Base-by-base conservation (phyloP, 2,329 filamentous ascomycete genomes). In the Volutella citrinella region DNA sequence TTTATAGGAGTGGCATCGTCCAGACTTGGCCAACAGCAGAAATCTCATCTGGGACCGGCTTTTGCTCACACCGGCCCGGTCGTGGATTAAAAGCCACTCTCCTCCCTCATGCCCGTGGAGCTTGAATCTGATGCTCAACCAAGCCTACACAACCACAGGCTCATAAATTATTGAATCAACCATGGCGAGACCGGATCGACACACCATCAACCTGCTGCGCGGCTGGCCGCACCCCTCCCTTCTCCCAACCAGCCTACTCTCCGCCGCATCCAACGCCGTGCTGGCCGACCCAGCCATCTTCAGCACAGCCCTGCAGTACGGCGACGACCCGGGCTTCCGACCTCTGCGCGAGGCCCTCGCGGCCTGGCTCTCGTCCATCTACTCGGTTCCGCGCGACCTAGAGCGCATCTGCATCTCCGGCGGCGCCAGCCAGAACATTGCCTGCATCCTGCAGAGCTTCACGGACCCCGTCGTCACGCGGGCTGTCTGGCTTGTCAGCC, bases 361-460 rank as follows among this genome's bases (percentile, higher is more conserved):
- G 5, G 55, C 62, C 23, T 95, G 87, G 85, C 68, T 95, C 25
- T 73, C 69, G 2, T 48, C 54, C 1, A 82, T 82, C 51, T 91
- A 87, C 55, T 45, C 56, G 29, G 51, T 60, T 9, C 34, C 48
- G 37, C 47, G 59, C 6, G 68, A 70, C 12, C 53, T 71, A 5
- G 69, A 78, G 4, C 74, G 87, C 20, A 82, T 95, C 34, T 85
- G 82, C 55, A 82, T 95, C 56, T 87, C 86, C 0, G 88, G 89
- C 27, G 90, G 90, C 12, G 90, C 90, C 4, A 87, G 80, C 46
- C 89, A 95, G 68, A 89, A 82, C 55, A 60, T 95, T 4, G 87
- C 84, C 0, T 84, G 80, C 52, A 65, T 95, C 5, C 65, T 95
- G 31, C 78, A 85, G 58, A 85, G 84, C 19, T 95, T 84, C 54